Evolutionary conservation across 2,329 filamentous ascomycete genomes (phyloP).

Genomic region (Alternaria solani): DNA sequence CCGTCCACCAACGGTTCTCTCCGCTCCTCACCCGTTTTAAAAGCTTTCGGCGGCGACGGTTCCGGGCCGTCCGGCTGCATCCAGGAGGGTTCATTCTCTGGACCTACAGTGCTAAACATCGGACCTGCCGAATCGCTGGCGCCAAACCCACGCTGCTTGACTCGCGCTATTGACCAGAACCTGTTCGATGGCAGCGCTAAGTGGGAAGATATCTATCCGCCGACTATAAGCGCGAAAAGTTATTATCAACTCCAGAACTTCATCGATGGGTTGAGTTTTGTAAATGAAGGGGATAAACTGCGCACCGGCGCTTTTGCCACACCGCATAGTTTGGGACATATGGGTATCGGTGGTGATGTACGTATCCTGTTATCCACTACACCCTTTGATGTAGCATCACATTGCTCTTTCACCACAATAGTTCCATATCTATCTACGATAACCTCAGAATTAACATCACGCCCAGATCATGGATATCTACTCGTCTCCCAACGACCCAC

Average conservation of each 20-base stretch:
- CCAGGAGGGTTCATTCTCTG: not conserved
- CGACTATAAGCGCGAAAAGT: not conserved
- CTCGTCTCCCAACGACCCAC: not conserved
- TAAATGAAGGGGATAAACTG: not conserved
- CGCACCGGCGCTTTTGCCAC: not conserved
- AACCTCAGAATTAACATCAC: not conserved
- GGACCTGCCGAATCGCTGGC: not conserved
- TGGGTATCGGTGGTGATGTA: not conserved
- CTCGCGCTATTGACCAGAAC: not conserved
- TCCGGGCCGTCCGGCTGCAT: not conserved
- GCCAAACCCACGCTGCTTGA: not conserved
- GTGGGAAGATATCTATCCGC: not conserved
- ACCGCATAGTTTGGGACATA: not conserved
- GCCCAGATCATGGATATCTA: not conserved
- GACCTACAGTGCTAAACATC: not conserved
- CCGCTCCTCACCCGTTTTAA: not conserved
- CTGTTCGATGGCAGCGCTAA: not conserved
- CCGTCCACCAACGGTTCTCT: not conserved
- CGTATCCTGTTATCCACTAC: not conserved
- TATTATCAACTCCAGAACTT: not conserved
- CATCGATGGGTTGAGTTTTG: not conserved
- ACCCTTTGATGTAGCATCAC: not conserved
- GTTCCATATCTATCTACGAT: not conserved
- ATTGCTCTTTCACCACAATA: not conserved
- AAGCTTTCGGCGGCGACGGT: not conserved